Evolutionary conservation across 2,329 filamentous ascomycete genomes (phyloP), one percentile per base, ranked within the genome.

Genomic region (Dactylellina cionopaga): DNA sequence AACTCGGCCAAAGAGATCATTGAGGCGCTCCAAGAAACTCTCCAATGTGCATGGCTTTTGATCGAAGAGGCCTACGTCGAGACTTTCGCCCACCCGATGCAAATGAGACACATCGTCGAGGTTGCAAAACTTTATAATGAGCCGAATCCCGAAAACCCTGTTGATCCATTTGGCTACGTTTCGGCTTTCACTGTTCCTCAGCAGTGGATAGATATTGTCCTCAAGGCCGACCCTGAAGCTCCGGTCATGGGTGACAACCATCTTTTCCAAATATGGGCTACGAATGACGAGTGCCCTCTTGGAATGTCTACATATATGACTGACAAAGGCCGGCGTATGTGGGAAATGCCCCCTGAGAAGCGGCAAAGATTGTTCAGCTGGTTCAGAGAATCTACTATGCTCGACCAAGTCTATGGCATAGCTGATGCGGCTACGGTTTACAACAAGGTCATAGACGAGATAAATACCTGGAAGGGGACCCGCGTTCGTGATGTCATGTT

Each of bases 111-210:
- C 10, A 77, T 80, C 0, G 78, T 80, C 0, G 35, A 51, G 89
- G 85, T 70, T 87, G 84, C 76, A 81, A 85, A 1, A 87, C 88
- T 0, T 85, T 92, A 5, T 77, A 77, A 0, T 19, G 72, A 88
- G 0, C 86, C 88, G 0, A 72, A 80, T 0, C 72, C 78, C 0
- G 74, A 81, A 2, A 25, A 63, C 4, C 58, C 51, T 3, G 7
- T 43, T 3, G 66, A 71, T 19, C 66, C n/a, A 6, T 71, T 51
- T 41, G 66, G 66, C 5, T 71, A 71, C 19, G 41, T 46, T 5
- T 46, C 58, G 1, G 66, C 58, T 13, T 71, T 71, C 15, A 71
- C 58, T 7, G 66, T 71, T 2, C 58, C 66, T 5, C 10, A 43
- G 1, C 41, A 25, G 5, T 64, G 43, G 33, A 27, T 5, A 1